Base-by-base conservation (phyloP, 257 asterid genomes). In the Henckelia pumila region DNA sequence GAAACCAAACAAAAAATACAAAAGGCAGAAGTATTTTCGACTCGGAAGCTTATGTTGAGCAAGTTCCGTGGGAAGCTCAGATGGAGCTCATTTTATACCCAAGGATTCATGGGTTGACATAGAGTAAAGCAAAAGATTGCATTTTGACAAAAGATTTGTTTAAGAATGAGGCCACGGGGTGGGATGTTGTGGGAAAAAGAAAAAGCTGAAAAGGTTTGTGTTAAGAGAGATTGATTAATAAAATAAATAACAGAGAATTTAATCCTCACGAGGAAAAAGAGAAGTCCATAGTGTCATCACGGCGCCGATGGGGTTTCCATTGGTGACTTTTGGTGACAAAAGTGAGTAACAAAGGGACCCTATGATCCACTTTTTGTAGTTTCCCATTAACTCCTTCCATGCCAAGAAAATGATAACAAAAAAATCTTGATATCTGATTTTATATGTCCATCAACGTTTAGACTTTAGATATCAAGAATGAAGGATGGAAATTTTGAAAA, bases 161-260 rank as follows among this genome's bases (percentile, higher is more conserved):
- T 49, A 78, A 72, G 58, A 73, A 50, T 56, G 75, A 30, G 81
- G 86, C 96, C 96, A 88, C 97, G 91, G 85, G 55, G 55, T 47
- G 55, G 8, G 55, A 14, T 47, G 55, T 17, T 47, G 20, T 5
- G 20, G 55, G 81, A 64, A 76, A 75, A 75, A 66, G 75, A 72
- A 71, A 85, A 85, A 75, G 84, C 77, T 73, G 76, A 82, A 74
- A 75, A 78, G 82, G 75, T 56, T 56, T 24, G 32, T 33, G 67
- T 23, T 9, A 11, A 30, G 8, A 33, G 30, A 44, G 64, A 66
- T 17, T 59, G 61, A 50, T 14, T 29, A 59, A 67, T 70, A 64
- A n/a, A 65, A 21, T 3, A 37, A 63, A 19, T n/a, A 29, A 64
- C 58, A 65, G 67, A 73, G 76, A 72, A 70, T 62, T 58, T 44